phyloP scores from a whole-genome alignment of 108 stramenopile species.

The Asterionellopsis glacialis region DNA sequence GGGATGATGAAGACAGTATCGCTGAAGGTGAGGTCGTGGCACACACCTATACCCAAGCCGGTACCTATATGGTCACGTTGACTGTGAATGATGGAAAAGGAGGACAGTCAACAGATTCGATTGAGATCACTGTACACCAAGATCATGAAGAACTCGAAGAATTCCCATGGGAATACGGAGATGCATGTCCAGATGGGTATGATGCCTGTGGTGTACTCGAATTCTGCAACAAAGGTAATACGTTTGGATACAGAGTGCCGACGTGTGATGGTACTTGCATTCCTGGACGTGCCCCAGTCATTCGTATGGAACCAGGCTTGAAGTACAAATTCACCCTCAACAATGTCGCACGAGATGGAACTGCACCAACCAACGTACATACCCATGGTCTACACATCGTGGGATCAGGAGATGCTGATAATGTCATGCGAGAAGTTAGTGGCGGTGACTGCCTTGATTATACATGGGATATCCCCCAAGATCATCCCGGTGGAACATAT shows the following conservation, averaged over 20 bases:
- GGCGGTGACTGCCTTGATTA: slow-evolving; percentile 33
- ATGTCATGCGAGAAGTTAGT: slow-evolving; percentile 21
- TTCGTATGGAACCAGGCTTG: slow-evolving; percentile 4
- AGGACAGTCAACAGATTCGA: too few species aligned
- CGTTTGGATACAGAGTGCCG: slow-evolving; percentile 3
- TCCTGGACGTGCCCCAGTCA: slow-evolving; percentile 4
- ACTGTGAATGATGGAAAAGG: slow-evolving; percentile 12
- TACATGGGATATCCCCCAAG: slow-evolving; percentile 12
- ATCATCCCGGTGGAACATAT: slow-evolving; percentile 33
- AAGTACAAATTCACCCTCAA: slow-evolving; percentile 6
- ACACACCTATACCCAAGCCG: background rate
- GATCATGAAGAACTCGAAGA: too few species aligned
- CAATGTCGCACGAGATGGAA: background rate
- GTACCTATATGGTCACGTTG: slow-evolving; percentile 10
- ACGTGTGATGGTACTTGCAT: background rate
- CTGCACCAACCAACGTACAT: slow-evolving; percentile 16
- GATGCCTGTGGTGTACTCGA: slow-evolving; percentile 12
- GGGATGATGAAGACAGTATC: slow-evolving; percentile 8
- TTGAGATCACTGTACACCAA: too few species aligned
- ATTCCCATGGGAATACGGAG: background rate
- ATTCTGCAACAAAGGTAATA: slow-evolving; percentile 5
- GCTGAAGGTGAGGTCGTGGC: background rate
- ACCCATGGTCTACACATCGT: slow-evolving; percentile 23
- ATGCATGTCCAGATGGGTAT: background rate
- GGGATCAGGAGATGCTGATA: slow-evolving; percentile 20